Base-by-base conservation (phyloP, 768 basidiomycete genomes). In the Gymnopilus junonius region DNA sequence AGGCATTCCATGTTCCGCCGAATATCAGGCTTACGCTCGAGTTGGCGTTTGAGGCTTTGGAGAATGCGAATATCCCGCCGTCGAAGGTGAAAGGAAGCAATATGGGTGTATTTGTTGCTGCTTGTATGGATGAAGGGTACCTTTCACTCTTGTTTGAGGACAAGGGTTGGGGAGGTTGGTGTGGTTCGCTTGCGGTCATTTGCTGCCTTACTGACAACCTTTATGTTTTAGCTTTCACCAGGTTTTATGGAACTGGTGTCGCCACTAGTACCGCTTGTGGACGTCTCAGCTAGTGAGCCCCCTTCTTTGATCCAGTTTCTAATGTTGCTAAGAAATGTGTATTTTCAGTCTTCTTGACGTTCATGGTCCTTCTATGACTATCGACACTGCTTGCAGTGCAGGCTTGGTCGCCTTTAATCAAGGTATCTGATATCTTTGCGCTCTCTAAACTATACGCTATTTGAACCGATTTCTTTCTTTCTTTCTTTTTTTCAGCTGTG, bases 371-470 rank as follows among this genome's bases (percentile, higher is more conserved):
- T 78, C 77, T 8, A 57, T 75, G 11, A 72, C 76, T 10, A 65
- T 75, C 20, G 76, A 77, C 43, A 78, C 76, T 17, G 77, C 76
- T 4, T 78, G 77, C 62, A 75, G 75, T 53, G 70, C 75, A 8
- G 74, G 77, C 8, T 61, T 78, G 55, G 73, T 78, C 32, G 75
- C 73, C 3, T 67, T 78, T 31, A 73, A 78, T 55, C 71, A 75
- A 59, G 76, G 76, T 76, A 62, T 23, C 58, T 39, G 21, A 53
- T 40, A 35, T 43, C 14, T 43, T 21, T 55, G 15, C 11, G 34
- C 21, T 23, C 10, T 54, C 20, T 35, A n/a, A 42, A 23, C 29
- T 31, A 32, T n/a, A 21, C 17, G 39, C 11, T n/a, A 21, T 42
- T 17, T 29, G 17, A 29, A 34, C 11, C 15, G 8, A 25, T 27